Percentiles rank a stretch among this genome's conserved stretches.
Evolutionary conservation across 495 filamentous ascomycete species (phyloP).

Genomic region (Delitschia confertaspora): DNA sequence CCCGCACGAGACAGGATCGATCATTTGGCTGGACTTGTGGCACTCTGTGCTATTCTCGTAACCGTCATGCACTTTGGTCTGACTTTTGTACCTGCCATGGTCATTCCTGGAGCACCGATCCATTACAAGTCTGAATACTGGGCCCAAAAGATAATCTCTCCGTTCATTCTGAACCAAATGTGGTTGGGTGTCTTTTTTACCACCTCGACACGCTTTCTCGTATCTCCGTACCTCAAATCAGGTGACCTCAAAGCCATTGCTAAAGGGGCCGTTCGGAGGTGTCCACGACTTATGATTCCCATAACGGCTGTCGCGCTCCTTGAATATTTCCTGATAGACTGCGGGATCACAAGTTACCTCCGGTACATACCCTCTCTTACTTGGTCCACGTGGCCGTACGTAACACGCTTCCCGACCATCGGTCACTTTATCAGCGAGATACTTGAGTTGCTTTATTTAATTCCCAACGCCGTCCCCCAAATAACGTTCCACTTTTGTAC

Average conservation of each 20-base stretch:
- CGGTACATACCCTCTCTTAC: slow-evolving; percentile 37
- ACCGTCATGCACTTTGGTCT: slow-evolving; percentile 36
- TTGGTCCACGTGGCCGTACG: slow-evolving; percentile 40
- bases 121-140: slow-evolving; percentile 35
- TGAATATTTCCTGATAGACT: slow-evolving; percentile 40
- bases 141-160: slow-evolving; percentile 31
- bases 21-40: slow-evolving; percentile 38
- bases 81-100: slow-evolving; percentile 32
- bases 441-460: slow-evolving; percentile 37
- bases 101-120: slow-evolving; percentile 27
- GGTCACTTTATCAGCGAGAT: slow-evolving; percentile 35
- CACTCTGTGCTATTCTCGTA: slow-evolving; percentile 35
- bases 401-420: slow-evolving; percentile 29
- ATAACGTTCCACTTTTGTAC: slow-evolving; percentile 41
- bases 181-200: slow-evolving; percentile 40
- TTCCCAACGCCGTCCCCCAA: slow-evolving; percentile 39
- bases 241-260: slow-evolving; percentile 35
- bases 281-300: slow-evolving; percentile 36
- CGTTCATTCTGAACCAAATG: slow-evolving; percentile 37
- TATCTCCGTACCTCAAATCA: slow-evolving; percentile 31
- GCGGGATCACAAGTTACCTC: slow-evolving; percentile 35
- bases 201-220: slow-evolving; percentile 38
- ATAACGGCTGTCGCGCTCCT: slow-evolving; percentile 33
- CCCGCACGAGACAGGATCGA: slow-evolving; percentile 32
- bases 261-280: slow-evolving; percentile 35